These are phyloP conservation scores for Zymoseptoria tritici DNA, from an alignment of 2,329 filamentous ascomycete species.

Conservation along the genomic window DNA sequence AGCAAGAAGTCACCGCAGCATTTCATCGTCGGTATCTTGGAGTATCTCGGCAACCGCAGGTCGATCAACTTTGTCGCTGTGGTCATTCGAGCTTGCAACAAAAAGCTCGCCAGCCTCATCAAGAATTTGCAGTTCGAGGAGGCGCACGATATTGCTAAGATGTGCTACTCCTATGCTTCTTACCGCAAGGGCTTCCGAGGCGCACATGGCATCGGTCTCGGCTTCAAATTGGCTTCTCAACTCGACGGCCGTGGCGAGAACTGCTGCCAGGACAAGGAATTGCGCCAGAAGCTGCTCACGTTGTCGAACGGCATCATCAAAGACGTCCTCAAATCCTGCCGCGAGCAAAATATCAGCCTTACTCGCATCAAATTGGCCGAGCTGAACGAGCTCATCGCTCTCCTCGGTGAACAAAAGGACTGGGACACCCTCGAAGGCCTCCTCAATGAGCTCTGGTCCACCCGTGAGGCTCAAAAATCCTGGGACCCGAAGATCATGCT, in stretches of 20 bases:
- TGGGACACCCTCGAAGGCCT: slow-evolving; percentile 40
- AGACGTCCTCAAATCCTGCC: slow-evolving; percentile 38
- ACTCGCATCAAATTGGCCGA: slow-evolving; percentile 39
- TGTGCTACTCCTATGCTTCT: slow-evolving; percentile 38
- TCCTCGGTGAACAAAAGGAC: slow-evolving; percentile 44
- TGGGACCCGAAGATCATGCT: slow-evolving; percentile 43
- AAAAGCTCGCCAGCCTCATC: slow-evolving; percentile 30
- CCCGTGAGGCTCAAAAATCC: slow-evolving; percentile 38
- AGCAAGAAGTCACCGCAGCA: slow-evolving; percentile 24
- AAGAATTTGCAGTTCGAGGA: slow-evolving; percentile 34
- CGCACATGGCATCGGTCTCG: slow-evolving; percentile 34
- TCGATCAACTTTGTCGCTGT: slow-evolving; percentile 35
- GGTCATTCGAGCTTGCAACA: slow-evolving; percentile 35
- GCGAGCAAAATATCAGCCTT: slow-evolving; percentile 39
- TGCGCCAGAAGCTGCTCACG: slow-evolving; percentile 31
- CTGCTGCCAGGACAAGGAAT: slow-evolving; percentile 28
- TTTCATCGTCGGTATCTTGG: slow-evolving; percentile 38
- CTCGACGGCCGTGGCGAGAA: slow-evolving; percentile 38
- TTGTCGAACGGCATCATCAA: slow-evolving; percentile 36
- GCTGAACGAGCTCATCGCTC: slow-evolving; percentile 38
- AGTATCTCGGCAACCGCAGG: slow-evolving; percentile 32
- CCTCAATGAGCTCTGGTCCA: slow-evolving; percentile 41
- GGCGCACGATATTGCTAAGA: slow-evolving; percentile 39
- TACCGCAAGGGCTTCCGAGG: slow-evolving; percentile 38
- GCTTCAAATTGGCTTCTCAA: slow-evolving; percentile 41